Conservation (phyloP, 176 grass and related monocot species). For the Musa schizocarpa region DNA sequence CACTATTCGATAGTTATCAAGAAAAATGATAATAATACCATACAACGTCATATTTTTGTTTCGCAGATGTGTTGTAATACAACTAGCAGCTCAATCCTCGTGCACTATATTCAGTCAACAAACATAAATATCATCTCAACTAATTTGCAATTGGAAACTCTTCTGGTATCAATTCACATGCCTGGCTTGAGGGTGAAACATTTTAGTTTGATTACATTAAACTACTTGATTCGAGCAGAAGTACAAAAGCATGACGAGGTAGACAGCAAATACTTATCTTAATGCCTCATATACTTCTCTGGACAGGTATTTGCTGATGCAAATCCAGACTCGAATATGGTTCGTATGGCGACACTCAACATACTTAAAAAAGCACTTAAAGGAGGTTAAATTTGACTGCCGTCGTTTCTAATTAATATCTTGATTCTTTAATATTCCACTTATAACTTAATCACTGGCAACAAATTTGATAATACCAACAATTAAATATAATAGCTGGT, state of each 20-base stretch:
- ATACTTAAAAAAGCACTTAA: too few relatives aligned
- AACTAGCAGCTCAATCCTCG: neutral
- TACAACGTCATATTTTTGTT: neutral
- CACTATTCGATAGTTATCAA: too few relatives aligned
- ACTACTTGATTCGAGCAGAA: too few relatives aligned
- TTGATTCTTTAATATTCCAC: neutral
- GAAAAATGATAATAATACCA: too few relatives aligned
- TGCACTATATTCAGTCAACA: neutral
- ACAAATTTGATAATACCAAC: neutral
- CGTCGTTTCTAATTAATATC: neutral
- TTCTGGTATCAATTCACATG: neutral
- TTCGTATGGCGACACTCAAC: too few relatives aligned
- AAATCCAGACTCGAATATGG: too few relatives aligned
- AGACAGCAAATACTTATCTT: too few relatives aligned
- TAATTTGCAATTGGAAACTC: neutral
- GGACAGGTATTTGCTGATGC: too few relatives aligned
- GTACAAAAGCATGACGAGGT: too few relatives aligned
- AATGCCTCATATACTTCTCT: too few relatives aligned
- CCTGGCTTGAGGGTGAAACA: too few relatives aligned
- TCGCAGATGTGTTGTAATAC: neutral
- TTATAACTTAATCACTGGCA: neutral
- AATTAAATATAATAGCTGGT: neutral
- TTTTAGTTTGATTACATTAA: too few relatives aligned
- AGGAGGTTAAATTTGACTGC: neutral
- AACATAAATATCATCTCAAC: neutral